Evolutionary conservation across 495 filamentous ascomycete species (phyloP), one percentile per base, ranked within the genome.

Genomic region (Halenospora varia): DNA sequence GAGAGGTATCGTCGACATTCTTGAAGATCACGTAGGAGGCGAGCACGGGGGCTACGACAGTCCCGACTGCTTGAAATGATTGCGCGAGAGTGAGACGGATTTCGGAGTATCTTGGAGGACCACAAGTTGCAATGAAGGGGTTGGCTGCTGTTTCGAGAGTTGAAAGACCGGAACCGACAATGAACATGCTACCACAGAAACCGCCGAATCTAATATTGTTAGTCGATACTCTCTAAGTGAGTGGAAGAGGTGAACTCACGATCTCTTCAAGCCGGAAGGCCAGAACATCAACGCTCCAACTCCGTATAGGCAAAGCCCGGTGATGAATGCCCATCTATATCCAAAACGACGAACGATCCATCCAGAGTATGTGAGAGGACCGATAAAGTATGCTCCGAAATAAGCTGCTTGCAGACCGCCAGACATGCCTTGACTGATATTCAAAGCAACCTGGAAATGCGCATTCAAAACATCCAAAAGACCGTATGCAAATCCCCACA

Each of bases 101-200:
- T 61, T 89, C 87, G 2, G 83, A 80, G 59, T 81, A 85, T 53
- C 78, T 73, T 1, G 86, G 86, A 1, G 87, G 86, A 42, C 86
- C 87, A 72, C 87, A 89, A 20, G 77, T 74, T 57, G 63, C 65
- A 9, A 71, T 56, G 53, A 69, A 72, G 15, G 82, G 84, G 66
- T 90, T 85, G 11, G 88, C 88, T 6, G 82, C 79, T 2, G 88
- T 90, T 63, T 92, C 88, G 51, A 92, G 80, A 2, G 85, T 83
- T 2, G 80, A 82, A 0, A 92, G 75, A 8, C 88, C 87, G 51
- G 77, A 76, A 3, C 88, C 87, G 50, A 90, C 82, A 56, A 90
- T 79, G 66, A 90, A 88, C 61, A 85, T 83, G 65, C 75, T 74
- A 20, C 79, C 81, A 68, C 86, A 87, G 69, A 89, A 90, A 25